A percentile compares a stretch with the other conserved stretches of the same genome.
Evolutionary conservation across 768 basidiomycete genomes (phyloP).

Genomic region (Leccinum longicurvipes): DNA sequence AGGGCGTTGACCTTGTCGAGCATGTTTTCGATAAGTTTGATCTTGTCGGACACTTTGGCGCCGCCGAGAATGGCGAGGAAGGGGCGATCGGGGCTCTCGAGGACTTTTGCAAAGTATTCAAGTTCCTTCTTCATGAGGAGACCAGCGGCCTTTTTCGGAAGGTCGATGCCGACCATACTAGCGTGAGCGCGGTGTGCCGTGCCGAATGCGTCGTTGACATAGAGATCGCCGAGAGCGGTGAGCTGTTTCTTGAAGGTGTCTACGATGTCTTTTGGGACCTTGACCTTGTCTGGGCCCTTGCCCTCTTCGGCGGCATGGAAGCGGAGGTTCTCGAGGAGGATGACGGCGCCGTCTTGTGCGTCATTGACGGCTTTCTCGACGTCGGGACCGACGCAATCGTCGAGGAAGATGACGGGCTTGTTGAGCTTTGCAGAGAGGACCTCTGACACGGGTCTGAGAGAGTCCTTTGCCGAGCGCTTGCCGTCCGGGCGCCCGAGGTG

Average conservation of each 20-base stretch:
- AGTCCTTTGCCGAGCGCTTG: slow-evolving; percentile 83
- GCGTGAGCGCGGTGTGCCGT: slow-evolving; percentile 98
- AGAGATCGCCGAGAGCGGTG: slow-evolving; percentile 91
- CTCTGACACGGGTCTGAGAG: slow-evolving; percentile 79
- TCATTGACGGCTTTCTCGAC: slow-evolving; percentile 72
- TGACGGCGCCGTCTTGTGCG: slow-evolving; percentile 60
- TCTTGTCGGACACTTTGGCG: slow-evolving; percentile 99
- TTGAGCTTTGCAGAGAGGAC: slow-evolving; percentile 48
- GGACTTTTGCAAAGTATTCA: slow-evolving; percentile 96
- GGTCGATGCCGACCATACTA: slow-evolving; percentile 95
- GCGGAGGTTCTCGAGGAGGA: slow-evolving; percentile 95
- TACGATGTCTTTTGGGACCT: slow-evolving; percentile 82
- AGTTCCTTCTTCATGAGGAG: slow-evolving; percentile 99
- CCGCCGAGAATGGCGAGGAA: slow-evolving; percentile 99
- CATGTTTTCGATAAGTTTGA: slow-evolving; percentile 98
- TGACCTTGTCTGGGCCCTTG: slow-evolving; percentile 94
- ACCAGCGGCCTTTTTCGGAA: slow-evolving; percentile 89
- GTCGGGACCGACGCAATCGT: slow-evolving; percentile 82
- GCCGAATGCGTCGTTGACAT: slow-evolving; percentile 98
- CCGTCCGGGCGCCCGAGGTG: slow-evolving; percentile 98
- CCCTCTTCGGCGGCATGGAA: slow-evolving; percentile 99
- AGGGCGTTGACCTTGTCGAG: slow-evolving; percentile 96
- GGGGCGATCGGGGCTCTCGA: slow-evolving; percentile 90
- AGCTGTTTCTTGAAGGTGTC: slow-evolving; percentile 82
- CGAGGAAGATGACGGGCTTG: slow-evolving; percentile 74